These are phyloP conservation scores for Aspergillus caelatus DNA, from an alignment of 2,329 filamentous ascomycete species.

Conservation along the genomic window DNA sequence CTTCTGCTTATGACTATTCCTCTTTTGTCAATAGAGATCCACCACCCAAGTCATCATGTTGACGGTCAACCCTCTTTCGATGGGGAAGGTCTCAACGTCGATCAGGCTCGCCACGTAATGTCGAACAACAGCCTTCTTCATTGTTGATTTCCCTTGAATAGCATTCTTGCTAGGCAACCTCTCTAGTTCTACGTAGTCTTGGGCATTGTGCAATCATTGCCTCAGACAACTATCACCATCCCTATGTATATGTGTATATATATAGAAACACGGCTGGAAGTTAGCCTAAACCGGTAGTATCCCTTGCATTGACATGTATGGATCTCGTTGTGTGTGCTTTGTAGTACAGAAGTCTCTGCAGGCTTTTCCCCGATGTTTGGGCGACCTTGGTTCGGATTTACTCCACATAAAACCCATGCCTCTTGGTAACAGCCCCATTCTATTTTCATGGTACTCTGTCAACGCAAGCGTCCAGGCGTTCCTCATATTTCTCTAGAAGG, in stretches of 20 bases:
- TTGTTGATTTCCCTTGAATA: not conserved
- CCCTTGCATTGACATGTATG: not conserved
- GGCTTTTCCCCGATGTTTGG: constrained; percentile 7
- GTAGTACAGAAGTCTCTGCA: not conserved
- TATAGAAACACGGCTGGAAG: constrained; percentile 6
- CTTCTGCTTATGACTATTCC: constrained; percentile 4
- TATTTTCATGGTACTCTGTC: not conserved
- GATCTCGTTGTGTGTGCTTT: not conserved
- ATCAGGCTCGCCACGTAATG: constrained; percentile 13
- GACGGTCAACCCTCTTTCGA: not conserved
- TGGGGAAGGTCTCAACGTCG: constrained; percentile 8
- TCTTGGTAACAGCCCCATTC: not conserved
- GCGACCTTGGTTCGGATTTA: not conserved
- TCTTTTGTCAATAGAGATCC: not conserved
- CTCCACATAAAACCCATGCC: constrained; percentile 1
- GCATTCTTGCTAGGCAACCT: not conserved
- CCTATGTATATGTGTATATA: not conserved
- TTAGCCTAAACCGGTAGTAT: not conserved
- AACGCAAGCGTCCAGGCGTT: not conserved
- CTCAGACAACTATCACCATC: not conserved
- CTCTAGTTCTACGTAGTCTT: not conserved
- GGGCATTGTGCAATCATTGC: constrained; percentile 1
- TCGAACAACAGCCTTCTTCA: not conserved
- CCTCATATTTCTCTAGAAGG: not conserved
- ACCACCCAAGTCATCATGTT: not conserved